Evolutionary conservation across 75 land plant genomes (phyloP), one percentile per base, ranked within the genome.

Genomic region (Pinus taeda): DNA sequence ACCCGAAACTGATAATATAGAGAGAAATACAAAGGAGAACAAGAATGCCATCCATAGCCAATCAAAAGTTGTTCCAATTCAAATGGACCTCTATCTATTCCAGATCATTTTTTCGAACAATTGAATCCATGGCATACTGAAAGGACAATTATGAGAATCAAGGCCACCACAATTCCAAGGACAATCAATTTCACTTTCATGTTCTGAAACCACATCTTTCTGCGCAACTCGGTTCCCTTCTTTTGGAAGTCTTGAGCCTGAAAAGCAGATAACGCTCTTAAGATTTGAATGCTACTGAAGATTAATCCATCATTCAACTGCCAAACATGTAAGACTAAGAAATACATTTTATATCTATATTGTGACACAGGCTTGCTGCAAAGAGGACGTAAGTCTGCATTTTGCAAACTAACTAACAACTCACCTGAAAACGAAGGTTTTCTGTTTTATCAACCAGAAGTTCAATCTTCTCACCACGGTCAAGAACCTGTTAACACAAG

Each of bases 401-500:
- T 65, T 15, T 30, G 17, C 39, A 60, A 15, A 6, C 26, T 76
- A 64, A 24, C 15, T 17, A 15, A 15, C 15, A 77, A 57, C 84
- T n/a, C n/a, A 92, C 95, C 89, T 92, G 95, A 60, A 87, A 90
- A 4, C 90, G 93, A 71, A 92, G 88, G 74, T 92, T 92, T 33
- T 92, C 95, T 42, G 93, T 88, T 79, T 92, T 92, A 76, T 92
- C 95, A 78, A 92, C 95, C 57, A 92, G 79, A 70, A 92, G 81
- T 76, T 92, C 95, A 75, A 92, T 92, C 81, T 92, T 92, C 83
- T 92, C 93, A 6, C 93, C 92, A 59, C 92, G 89, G 74, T 89
- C 93, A 75, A 89, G 84, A 72, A 91, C 93, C 92, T 91, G 62
- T 36, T 70, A 33, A 67, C 77, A 6, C 63, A 59, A 58, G 55